Percentiles rank a stretch among this genome's conserved stretches.
Evolutionary conservation across 2,329 filamentous ascomycete genomes (phyloP).

Genomic region (Ophiostoma ulmi): DNA sequence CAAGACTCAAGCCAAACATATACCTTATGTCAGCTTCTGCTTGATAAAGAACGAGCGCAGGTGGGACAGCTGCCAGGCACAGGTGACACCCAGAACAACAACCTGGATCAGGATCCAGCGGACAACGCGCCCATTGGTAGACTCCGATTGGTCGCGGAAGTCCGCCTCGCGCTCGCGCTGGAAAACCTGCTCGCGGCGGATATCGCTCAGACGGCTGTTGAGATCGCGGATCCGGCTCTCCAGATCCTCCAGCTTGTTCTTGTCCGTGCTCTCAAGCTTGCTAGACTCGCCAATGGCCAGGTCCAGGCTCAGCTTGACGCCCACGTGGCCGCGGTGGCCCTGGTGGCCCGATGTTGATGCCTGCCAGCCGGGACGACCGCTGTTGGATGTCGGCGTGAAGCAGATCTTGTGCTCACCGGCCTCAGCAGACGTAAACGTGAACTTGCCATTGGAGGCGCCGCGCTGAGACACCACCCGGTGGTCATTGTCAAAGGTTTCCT

Average conservation of each 20-base stretch:
- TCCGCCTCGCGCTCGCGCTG: slow-evolving; percentile 95
- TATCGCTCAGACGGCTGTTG: slow-evolving; percentile 80
- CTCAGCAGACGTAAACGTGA: slow-evolving; percentile 93
- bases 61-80: slow-evolving; percentile 95
- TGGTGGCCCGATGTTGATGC: slow-evolving; percentile 43
- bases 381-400: slow-evolving; percentile 77
- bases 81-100: slow-evolving; percentile 75
- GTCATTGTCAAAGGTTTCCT: slow-evolving; percentile 95
- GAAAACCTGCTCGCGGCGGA: slow-evolving; percentile 91
- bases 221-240: slow-evolving; percentile 83
- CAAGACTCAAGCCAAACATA: not conserved
- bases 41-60: slow-evolving; percentile 98
- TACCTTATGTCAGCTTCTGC: slow-evolving; percentile 85
- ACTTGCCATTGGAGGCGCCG: slow-evolving; percentile 69
- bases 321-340: slow-evolving; percentile 53
- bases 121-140: slow-evolving; percentile 84
- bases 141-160: slow-evolving; percentile 95
- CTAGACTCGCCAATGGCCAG: slow-evolving; percentile 91
- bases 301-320: slow-evolving; percentile 80
- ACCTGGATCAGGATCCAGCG: slow-evolving; percentile 93
- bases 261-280: slow-evolving; percentile 88
- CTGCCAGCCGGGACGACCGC: slow-evolving; percentile 67
- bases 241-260: slow-evolving; percentile 86
- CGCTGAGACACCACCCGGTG: slow-evolving; percentile 91
- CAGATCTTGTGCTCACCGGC: slow-evolving; percentile 94